Base-by-base conservation (phyloP, 768 basidiomycete species). In the Auricularia auricula-judae region DNA sequence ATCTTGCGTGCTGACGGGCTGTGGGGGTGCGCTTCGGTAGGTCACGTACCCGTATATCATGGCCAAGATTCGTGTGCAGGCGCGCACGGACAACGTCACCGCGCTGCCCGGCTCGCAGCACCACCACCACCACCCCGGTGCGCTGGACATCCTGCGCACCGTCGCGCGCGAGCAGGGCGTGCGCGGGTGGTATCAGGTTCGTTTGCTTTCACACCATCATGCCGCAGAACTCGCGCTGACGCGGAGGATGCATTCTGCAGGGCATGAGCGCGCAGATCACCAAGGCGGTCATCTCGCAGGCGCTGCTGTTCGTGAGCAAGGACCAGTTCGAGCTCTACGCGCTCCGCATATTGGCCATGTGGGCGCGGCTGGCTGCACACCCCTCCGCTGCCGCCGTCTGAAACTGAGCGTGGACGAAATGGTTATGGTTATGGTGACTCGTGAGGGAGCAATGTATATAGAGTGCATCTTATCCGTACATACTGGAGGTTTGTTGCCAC, bases 241-340 rank as follows among this genome's bases (percentile, higher is more conserved):
- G n/a, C n/a, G n/a, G n/a, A n/a, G n/a, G n/a, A n/a, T n/a, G n/a
- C n/a, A 43, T 60, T 66, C 59, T 29, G 3, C 74, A 95, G 88
- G 97, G 97, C 11, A 95, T 99, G 90, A 82, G 88, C 68, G 95
- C 97, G 0, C 97, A 99, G 74, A 94, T 98, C 65, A 82, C 86
- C 62, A 99, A 99, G 74, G 97, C 96, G 0, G 95, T 98, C 12
- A 76, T 99, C 14, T 91, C 93, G 7, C 97, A 99, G 74, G 96
- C 94, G 2, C 80, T 99, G 67, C 77, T 98, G 63, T 99, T 99
- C 80, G 89, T 96, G 79, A 91, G 93, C 67, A 99, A 99, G 76
- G 96, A 98, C 71, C 91, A 94, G 71, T 95, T 99, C 70, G 97
- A 99, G 73, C 84, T 84, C 3, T 96, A 89, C 83, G 87, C 92